Evolutionary conservation across 495 filamentous ascomycete genomes (phyloP).

Genomic region (Penicillium cinerascens): DNA sequence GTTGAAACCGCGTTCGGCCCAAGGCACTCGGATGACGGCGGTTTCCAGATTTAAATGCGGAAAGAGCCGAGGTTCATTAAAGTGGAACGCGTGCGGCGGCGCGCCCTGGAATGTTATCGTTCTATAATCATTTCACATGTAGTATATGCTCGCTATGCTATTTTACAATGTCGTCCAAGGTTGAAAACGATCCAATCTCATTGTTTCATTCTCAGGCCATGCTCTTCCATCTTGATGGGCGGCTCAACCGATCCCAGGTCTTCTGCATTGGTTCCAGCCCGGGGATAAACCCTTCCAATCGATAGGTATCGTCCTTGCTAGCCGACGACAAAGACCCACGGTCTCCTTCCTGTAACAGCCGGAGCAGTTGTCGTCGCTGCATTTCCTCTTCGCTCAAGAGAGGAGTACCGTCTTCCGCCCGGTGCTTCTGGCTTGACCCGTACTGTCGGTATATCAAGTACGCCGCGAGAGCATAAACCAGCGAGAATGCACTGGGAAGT

Average conservation of each 20-base stretch:
- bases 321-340: constrained; percentile 14
- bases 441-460: constrained; percentile 24
- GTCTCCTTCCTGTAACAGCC: constrained; percentile 25
- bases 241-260: background rate
- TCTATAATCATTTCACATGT: background rate
- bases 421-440: constrained; percentile 2
- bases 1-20: background rate
- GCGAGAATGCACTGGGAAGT: no score
- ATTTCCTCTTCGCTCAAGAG: constrained; percentile 37
- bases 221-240: background rate
- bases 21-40: constrained; percentile 8
- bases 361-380: constrained; percentile 36
- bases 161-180: background rate
- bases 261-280: constrained; percentile 11
- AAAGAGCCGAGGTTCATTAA: constrained; percentile 21
- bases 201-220: background rate
- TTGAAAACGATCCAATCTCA: background rate
- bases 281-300: constrained; percentile 22
- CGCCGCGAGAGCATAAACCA: no score
- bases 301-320: constrained; percentile 31
- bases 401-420: constrained; percentile 13
- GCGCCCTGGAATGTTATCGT: background rate
- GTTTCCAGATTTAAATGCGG: constrained; percentile 10
- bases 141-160: background rate
- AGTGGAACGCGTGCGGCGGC: background rate